Base-by-base conservation (phyloP, 2,329 filamentous ascomycete genomes). In the Fusarium sp. region DNA sequence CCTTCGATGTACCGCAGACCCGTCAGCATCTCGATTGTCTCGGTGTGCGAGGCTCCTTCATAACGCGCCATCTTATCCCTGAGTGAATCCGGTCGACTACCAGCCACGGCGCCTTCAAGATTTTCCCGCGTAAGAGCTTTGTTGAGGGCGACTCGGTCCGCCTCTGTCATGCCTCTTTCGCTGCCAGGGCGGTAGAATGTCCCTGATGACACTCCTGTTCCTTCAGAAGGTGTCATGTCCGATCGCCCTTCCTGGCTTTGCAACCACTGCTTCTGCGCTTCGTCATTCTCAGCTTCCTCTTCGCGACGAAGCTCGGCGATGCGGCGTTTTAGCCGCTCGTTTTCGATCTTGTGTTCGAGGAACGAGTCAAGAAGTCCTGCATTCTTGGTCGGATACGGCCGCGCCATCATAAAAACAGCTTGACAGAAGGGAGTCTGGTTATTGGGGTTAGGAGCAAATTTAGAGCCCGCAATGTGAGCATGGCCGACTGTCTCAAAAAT, bases 321-420 rank as follows among this genome's bases (percentile, higher is more conserved):
- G 44, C 94, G 90, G 73, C 94, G 92, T 75, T 90, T 90, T 51
- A 98, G 82, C 6, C 95, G 89, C 82, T 97, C 94, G 75, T 98
- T 97, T 79, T 98, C 95, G 58, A 97, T 95, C 81, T 98, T 98
- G 83, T 98, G 95, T 79, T 98, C 95, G 30, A 98, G 85, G 75
- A 98, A 98, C 0, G 94, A 97, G 81, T 98, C 95, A 18, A 98
- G 86, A 11, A 98, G 86, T 4, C 89, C 89, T 1, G 94, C 91
- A 77, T 95, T 97, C 81, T 93, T 95, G 31, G 93, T 97, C 6
- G 94, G 94, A 78, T 98, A 97, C 2, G 93, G 93, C 18, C 95
- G 89, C 9, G 94, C 91, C 90, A 97, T 95, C 85, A 98, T 93
- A 78, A 98, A 98, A 73, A 98, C 94, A 39, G 95, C 95, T 74